Evolutionary conservation across 2,329 filamentous ascomycete species (phyloP), one percentile per base, ranked within the genome.

Genomic region (Pestalotiopsis sp.): DNA sequence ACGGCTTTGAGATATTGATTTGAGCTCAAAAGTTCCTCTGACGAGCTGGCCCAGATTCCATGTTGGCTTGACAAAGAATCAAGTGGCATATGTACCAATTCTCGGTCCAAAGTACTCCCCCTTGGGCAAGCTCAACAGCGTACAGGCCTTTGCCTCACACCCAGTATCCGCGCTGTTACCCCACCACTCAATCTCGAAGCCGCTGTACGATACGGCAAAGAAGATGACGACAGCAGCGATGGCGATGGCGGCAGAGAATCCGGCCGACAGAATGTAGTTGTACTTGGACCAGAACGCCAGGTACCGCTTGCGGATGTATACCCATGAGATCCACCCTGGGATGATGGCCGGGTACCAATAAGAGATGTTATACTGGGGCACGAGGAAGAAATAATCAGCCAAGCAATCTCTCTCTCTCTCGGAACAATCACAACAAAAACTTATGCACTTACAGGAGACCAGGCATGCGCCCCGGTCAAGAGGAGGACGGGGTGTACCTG

Each of bases 241-340:
- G 67, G 85, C 85, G 52, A 87, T 83, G 39, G 82, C 85, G 38
- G 82, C 83, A 23, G 81, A 84, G 76, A 85, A 84, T 12, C 84
- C 81, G 17, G 85, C 84, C 9, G 85, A 85, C 25, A 86, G 79
- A 56, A 87, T 84, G 73, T 86, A 87, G 72, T 86, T 86, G 77
- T 87, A 87, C 81, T 84, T 75, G 75, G 74, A 83, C 87, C 87
- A 89, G 86, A 87, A 89, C 25, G 85, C 86, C 20, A 27, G 11
- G n/a, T 61, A 23, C 4, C 25, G 38, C 36, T 36, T 41, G 14
- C 61, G 23, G 31, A 64, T 9, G 61, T 64, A 64, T 14, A 38
- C 13, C 61, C 31, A 38, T 17, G 38, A 64, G 38, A 27, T 17
- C 14, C 31, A 64, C 5, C 25, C 31, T 4, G 38, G 25, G 36